Conservation (phyloP, 768 basidiomycete species). For the Mycena sanguinolenta region DNA sequence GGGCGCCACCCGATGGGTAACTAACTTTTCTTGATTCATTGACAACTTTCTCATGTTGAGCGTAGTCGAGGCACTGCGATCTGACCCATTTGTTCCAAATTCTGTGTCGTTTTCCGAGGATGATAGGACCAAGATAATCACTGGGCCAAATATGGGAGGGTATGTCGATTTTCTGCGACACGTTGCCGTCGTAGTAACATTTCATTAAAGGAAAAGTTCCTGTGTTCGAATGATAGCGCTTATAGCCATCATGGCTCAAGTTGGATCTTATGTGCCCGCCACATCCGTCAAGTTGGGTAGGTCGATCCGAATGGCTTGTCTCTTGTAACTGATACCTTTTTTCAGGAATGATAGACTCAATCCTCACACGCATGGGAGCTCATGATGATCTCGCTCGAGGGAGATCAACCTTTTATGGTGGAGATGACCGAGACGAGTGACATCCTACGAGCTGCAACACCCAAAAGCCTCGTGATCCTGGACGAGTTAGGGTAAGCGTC, state of each 20-base stretch:
- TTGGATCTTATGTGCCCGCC: slow-evolving; percentile 95
- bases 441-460: slow-evolving; percentile 82
- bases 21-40: neutral
- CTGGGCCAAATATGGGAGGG: slow-evolving; percentile 90
- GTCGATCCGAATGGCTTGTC: too few species aligned
- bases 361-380: slow-evolving; percentile 94
- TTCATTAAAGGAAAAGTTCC: slow-evolving; percentile 86
- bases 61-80: slow-evolving; percentile 74
- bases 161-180: slow-evolving; percentile 40
- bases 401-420: slow-evolving; percentile 96
- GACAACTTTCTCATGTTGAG: neutral
- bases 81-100: slow-evolving; percentile 91
- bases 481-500: slow-evolving; percentile 78
- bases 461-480: slow-evolving; percentile 86
- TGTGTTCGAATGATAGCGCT: slow-evolving; percentile 84
- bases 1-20: slow-evolving; percentile 92
- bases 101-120: slow-evolving; percentile 63
- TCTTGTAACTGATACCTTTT: neutral
- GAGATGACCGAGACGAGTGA: slow-evolving; percentile 96
- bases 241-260: slow-evolving; percentile 86
- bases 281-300: slow-evolving; percentile 74
- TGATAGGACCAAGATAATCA: slow-evolving; percentile 80
- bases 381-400: slow-evolving; percentile 90
- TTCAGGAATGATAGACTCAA: slow-evolving; percentile 67
- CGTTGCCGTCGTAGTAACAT: neutral